Percentiles rank a stretch among this genome's conserved stretches.
phyloP scores from a whole-genome alignment of 169 alveolate species.

The Cryptosporidium meleagridis region DNA sequence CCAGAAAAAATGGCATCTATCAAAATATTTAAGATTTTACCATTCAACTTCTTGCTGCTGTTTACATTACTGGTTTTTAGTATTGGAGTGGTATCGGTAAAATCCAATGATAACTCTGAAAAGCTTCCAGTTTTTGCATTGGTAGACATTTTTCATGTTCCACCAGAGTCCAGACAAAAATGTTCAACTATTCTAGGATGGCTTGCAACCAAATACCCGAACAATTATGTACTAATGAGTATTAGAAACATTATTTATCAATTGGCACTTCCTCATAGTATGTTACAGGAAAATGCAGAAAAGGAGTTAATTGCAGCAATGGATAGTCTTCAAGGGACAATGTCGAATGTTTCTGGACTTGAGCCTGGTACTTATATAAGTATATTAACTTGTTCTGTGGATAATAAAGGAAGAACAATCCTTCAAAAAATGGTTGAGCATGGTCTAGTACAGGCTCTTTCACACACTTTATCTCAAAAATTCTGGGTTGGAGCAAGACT shows the following conservation, averaged over 20 bases:
- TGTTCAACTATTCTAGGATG: constrained; percentile 68
- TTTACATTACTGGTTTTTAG: neutral
- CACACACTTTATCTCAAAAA: constrained; percentile 66
- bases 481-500: constrained; percentile 73
- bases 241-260: constrained; percentile 60
- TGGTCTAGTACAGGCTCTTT: constrained; percentile 64
- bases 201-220: constrained; percentile 66
- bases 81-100: constrained; percentile 34
- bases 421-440: constrained; percentile 71
- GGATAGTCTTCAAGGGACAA: constrained; percentile 73
- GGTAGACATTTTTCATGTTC: constrained; percentile 58
- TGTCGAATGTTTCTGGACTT: constrained; percentile 64
- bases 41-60: neutral
- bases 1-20: constrained; percentile 42
- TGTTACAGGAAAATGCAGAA: constrained; percentile 42
- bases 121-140: constrained; percentile 63
- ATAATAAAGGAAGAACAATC: constrained; percentile 65
- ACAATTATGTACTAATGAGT: constrained; percentile 42
- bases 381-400: constrained; percentile 64
- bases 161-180: constrained; percentile 74
- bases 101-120: constrained; percentile 11
- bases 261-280: constrained; percentile 45
- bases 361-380: constrained; percentile 73
- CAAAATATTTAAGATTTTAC: neutral
- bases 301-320: constrained; percentile 69